A percentile compares a stretch with the other conserved stretches of the same genome.
Conservation (phyloP, 2,329 filamentous ascomycete genomes). For the Magnaporthiopsis poae region DNA sequence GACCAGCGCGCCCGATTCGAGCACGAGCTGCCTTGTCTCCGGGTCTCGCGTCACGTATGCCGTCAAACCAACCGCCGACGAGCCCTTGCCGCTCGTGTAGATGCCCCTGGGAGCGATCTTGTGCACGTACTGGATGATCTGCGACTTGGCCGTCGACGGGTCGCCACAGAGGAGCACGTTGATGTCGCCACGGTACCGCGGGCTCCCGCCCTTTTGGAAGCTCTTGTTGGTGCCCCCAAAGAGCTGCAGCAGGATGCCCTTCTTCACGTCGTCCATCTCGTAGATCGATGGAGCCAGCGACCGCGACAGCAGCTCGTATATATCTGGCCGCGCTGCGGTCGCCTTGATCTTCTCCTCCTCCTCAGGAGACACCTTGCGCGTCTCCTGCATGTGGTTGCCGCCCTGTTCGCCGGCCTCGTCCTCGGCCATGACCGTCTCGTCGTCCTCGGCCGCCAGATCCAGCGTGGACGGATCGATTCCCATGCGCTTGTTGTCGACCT, state of each 20-base stretch:
- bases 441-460: conserved; percentile 67
- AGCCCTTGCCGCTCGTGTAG: conserved; percentile 73
- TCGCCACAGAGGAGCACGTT: conserved; percentile 95
- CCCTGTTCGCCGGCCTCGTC: conserved; percentile 46
- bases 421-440: conserved; percentile 51
- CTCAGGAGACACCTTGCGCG: conserved; percentile 71
- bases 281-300: conserved; percentile 92
- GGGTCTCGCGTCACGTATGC: conserved; percentile 74
- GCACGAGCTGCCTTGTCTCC: conserved; percentile 67
- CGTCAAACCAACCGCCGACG: conserved; percentile 70
- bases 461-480: conserved; percentile 85
- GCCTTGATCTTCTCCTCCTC: conserved; percentile 82
- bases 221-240: conserved; percentile 98
- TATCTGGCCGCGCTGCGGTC: conserved; percentile 69
- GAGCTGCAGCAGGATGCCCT: conserved; percentile 89
- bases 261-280: conserved; percentile 98
- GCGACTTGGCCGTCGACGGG: conserved; percentile 91
- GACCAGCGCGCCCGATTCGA: conserved; percentile 71
- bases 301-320: conserved; percentile 84
- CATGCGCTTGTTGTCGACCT: conserved; percentile 89
- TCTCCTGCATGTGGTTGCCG: conserved; percentile 64
- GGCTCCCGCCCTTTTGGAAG: conserved; percentile 90
- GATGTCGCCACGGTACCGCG: conserved; percentile 93
- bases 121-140: conserved; percentile 87
- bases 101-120: conserved; percentile 87